Base-by-base conservation (phyloP, 441 rosid genomes). In the Populus trichocarpa region DNA sequence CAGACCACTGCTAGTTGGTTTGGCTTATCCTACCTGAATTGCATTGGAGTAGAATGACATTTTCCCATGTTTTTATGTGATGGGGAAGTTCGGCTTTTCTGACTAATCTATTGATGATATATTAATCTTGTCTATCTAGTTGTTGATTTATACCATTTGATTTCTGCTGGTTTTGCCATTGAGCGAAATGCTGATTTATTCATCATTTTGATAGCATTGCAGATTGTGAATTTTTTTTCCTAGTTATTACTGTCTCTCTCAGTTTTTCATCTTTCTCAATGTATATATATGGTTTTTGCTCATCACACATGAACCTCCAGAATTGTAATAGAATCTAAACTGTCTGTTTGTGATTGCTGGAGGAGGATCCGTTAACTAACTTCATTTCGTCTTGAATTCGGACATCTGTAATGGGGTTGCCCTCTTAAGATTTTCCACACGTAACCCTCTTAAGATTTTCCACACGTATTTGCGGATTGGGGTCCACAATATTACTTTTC, bases 61-160 rank as follows among this genome's bases (percentile, higher is more conserved):
- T 78, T 85, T 80, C 90, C 89, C 88, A 64, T 76, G 71, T 81
- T 86, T 86, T 88, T 81, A 81, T 80, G 42, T 83, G 85, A 74
- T 79, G 91, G 91, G 89, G 83, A 76, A 82, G 85, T 87, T 83
- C 50, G 81, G 57, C 42, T 84, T 73, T 57, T 46, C 69, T 69
- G 61, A 69, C 75, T 84, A 82, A 81, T 83, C 75, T 77, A 77
- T 72, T 75, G 77, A 46, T 46, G 77, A 46, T 46, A 46, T 14
- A 46, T 46, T 85, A 70, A 74, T 66, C 70, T 73, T 83, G 61
- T 65, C 64, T 61, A 25, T 42, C 67, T 35, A 38, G 72, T 28
- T 20, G 26, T 53, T 64, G n/a, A 40, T 74, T 53, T 83, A 80
- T 72, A 78, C 61, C 77, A 63, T 72, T 28, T 69, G 32, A 67